Evolutionary conservation across 2,329 filamentous ascomycete species (phyloP).

Genomic region (Cyanodermella asteris): DNA sequence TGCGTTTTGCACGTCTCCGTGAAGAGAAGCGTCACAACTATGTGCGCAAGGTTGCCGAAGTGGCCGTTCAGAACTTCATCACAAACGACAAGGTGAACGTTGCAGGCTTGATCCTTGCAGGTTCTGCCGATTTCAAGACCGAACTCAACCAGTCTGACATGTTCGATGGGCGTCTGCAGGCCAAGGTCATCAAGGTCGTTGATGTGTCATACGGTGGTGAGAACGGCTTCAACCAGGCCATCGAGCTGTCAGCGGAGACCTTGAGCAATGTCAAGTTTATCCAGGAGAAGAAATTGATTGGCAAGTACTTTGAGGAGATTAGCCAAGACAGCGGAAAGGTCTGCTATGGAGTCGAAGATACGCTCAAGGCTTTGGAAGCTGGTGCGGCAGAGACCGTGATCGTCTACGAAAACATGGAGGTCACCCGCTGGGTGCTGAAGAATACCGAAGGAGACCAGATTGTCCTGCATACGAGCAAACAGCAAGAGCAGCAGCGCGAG

Average conservation of each 20-base stretch:
- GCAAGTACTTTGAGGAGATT: constrained; percentile 97
- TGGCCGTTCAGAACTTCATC: constrained; percentile 98
- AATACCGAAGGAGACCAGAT: constrained; percentile 49
- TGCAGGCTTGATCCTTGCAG: constrained; percentile 79
- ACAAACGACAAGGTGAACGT: constrained; percentile 97
- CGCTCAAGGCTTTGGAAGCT: constrained; percentile 84
- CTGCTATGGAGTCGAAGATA: constrained; percentile 96
- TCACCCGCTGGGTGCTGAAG: constrained; percentile 81
- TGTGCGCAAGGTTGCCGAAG: constrained; percentile 91
- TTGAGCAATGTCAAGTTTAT: constrained; percentile 99
- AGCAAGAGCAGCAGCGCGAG: constrained; percentile 57
- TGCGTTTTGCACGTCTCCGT: constrained; percentile 97
- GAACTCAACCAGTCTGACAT: constrained; percentile 93
- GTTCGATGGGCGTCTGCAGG: constrained; percentile 76
- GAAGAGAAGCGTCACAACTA: constrained; percentile 99
- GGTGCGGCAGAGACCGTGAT: constrained; percentile 89
- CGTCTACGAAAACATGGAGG: constrained; percentile 90
- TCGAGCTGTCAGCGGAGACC: constrained; percentile 84
- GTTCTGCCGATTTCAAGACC: constrained; percentile 98
- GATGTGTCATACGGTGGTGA: constrained; percentile 98
- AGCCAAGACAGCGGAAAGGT: constrained; percentile 92
- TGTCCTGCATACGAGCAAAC: constrained; percentile 72
- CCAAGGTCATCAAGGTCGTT: constrained; percentile 98
- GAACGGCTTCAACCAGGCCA: constrained; percentile 99
- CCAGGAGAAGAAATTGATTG: constrained; percentile 99